phyloP scores from a whole-genome alignment of 768 basidiomycete genomes.

The Lyophyllum atratum region DNA sequence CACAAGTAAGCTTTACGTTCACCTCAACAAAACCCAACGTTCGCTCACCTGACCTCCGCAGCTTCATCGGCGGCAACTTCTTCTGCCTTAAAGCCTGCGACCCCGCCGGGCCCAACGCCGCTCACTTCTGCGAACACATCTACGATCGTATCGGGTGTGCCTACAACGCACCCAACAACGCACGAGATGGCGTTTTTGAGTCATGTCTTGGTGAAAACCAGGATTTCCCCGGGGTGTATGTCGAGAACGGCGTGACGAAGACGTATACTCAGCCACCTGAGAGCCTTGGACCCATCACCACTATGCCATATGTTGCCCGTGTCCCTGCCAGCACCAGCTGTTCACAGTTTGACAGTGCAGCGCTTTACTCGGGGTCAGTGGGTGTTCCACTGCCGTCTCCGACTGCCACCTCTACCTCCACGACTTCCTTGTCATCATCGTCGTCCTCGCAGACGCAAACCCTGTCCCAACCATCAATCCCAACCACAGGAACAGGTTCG shows the following conservation, averaged over 20 bases:
- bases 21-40: background rate
- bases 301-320: slow-evolving; percentile 37
- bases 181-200: slow-evolving; percentile 50
- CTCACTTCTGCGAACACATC: slow-evolving; percentile 57
- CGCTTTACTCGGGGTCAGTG: slow-evolving; percentile 27
- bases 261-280: slow-evolving; percentile 44
- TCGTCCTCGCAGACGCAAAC: background rate
- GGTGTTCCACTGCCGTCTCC: background rate
- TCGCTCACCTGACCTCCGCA: slow-evolving; percentile 15
- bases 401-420: background rate
- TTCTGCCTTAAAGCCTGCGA: slow-evolving; percentile 69
- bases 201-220: slow-evolving; percentile 54
- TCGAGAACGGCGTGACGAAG: slow-evolving; percentile 10
- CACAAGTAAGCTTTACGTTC: slow-evolving; percentile 38
- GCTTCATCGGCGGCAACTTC: slow-evolving; percentile 54
- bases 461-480: background rate
- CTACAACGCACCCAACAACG: slow-evolving; percentile 62
- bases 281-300: slow-evolving; percentile 34
- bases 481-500: background rate
- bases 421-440: background rate
- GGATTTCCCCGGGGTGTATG: slow-evolving; percentile 29
- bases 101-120: slow-evolving; percentile 42
- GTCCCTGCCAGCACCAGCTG: slow-evolving; percentile 41
- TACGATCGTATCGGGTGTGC: slow-evolving; percentile 62
- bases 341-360: slow-evolving; percentile 25